Base-by-base conservation (phyloP, 768 basidiomycete species). In the Amanita polypyramis region DNA sequence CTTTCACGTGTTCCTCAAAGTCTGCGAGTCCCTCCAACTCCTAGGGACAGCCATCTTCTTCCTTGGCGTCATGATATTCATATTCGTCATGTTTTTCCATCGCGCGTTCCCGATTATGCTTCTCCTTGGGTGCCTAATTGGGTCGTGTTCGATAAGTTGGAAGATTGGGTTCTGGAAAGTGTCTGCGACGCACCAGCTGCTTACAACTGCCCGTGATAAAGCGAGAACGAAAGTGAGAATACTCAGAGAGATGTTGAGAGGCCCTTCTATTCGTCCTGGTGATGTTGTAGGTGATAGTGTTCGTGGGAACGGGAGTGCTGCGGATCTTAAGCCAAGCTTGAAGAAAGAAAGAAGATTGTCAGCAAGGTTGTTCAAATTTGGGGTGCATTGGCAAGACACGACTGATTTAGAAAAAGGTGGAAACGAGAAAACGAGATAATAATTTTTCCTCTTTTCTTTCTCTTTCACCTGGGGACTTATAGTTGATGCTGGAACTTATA, bases 1-100 rank as follows among this genome's bases (percentile, higher is more conserved):
- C 17, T 47, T 47, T 15, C 46, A 27, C 17, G 27, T 36, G 4
- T 40, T 47, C 46, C 37, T 47, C 37, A 47, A 19, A 30, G n/a
- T 30, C 25, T 47, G 46, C 29, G 46, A 47, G 19, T 19, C 37
- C 9, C 46, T 47, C 15, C 46, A 47, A 47, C 46, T 47, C 36
- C 1, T 47, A 1, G 46, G 46, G 1, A 47, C 46, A 27, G 37
- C 37, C 36, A 30, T 19, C 25, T 47, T 47, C 25, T 47, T 47
- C 37, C 20, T 39, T 8, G 37, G 46, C 35, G 37, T 47, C 3
- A 39, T 36, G 36, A 30, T 47, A 25, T 15, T 39, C 37, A 47
- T 47, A 25, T 47, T 47, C 25, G 21, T 47, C 37, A 47, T 47
- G 21, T 47, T 47, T 27, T 17, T 20, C 25, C 29, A 38, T 11